Evolutionary conservation across 2,329 filamentous ascomycete genomes (phyloP).

Genomic region (Macrophomina tecta): DNA sequence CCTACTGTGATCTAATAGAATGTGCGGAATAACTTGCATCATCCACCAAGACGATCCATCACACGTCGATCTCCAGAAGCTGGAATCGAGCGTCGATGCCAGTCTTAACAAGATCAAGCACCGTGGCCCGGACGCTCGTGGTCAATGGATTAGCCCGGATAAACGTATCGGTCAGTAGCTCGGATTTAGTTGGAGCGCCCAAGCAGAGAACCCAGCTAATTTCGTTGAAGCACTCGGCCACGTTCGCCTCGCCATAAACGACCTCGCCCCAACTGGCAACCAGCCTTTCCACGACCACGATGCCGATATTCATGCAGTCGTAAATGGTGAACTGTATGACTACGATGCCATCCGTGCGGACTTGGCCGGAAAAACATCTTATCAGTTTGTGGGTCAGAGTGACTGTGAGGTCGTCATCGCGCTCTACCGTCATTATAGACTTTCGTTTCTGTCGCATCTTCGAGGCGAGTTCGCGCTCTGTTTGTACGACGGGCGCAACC

Average conservation of each 20-base stretch:
- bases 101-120: slow-evolving; percentile 46
- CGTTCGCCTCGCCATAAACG: slow-evolving; percentile 9
- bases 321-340: slow-evolving; percentile 64
- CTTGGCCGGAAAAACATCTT: slow-evolving; percentile 43
- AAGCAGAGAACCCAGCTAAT: not conserved
- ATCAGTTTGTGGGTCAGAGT: slow-evolving; percentile 51
- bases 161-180: not conserved
- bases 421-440: slow-evolving; percentile 54
- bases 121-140: slow-evolving; percentile 51
- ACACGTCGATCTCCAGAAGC: not conserved
- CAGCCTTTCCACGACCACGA: slow-evolving; percentile 13
- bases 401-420: slow-evolving; percentile 60
- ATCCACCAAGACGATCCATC: not conserved
- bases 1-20: not conserved
- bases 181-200: not conserved
- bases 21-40: not conserved
- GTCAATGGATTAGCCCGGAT: slow-evolving; percentile 48
- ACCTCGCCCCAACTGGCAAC: not conserved
- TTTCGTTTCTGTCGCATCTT: slow-evolving; percentile 49
- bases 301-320: slow-evolving; percentile 54
- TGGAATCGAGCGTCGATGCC: not conserved
- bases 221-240: not conserved
- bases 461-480: slow-evolving; percentile 60
- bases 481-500: slow-evolving; percentile 51
- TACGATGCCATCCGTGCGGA: slow-evolving; percentile 50